phyloP scores from a whole-genome alignment of 768 basidiomycete species.

The Lyophyllum atratum region DNA sequence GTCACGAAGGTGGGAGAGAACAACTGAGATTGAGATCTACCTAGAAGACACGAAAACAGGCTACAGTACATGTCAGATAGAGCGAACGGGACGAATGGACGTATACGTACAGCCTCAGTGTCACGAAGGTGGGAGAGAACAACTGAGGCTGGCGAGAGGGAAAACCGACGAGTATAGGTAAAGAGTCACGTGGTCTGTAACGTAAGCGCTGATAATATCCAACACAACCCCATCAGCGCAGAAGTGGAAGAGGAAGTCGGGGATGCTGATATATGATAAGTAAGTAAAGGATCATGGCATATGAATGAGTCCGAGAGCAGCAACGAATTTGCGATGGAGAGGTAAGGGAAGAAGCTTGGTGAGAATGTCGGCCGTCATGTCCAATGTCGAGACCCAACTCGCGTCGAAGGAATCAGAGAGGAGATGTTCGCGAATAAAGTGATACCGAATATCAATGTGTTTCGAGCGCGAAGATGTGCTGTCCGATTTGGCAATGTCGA shows the following conservation, averaged over 20 bases:
- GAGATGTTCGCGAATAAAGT: conserved; percentile 5
- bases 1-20: no score
- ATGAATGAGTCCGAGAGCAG: background rate
- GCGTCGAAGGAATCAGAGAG: background rate
- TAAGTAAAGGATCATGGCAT: background rate
- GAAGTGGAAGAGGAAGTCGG: background rate
- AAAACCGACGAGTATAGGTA: background rate
- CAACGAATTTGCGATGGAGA: background rate
- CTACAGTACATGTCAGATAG: no score
- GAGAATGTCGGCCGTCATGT: conserved; percentile 21
- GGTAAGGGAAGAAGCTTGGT: conserved; percentile 16
- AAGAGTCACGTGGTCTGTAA: background rate
- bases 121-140: background rate
- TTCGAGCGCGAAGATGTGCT: background rate
- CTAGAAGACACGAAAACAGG: no score
- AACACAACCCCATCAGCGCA: background rate
- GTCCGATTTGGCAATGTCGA: background rate
- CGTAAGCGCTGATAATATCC: background rate
- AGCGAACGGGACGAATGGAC: no score
- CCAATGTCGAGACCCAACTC: background rate
- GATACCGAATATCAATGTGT: background rate
- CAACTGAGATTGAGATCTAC: no score
- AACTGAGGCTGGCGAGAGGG: background rate
- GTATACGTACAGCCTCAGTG: background rate
- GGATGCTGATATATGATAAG: no score